Conservation (phyloP, 2,329 filamentous ascomycete species). For the Hypoxylon sp. region DNA sequence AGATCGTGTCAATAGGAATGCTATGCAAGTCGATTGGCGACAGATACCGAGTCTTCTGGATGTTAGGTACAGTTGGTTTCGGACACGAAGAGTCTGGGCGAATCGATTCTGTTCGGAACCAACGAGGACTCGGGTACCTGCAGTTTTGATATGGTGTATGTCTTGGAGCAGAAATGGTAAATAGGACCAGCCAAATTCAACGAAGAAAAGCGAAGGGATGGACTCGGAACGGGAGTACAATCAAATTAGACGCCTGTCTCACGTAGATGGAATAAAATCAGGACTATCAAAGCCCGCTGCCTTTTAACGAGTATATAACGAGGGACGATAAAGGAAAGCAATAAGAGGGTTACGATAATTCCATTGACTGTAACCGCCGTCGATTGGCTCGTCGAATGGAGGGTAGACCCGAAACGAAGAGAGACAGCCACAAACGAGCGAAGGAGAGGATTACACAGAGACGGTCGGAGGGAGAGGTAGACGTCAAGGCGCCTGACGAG, state of each 20-base stretch:
- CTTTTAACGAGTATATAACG: constrained; percentile 32
- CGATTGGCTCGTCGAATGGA: constrained; percentile 33
- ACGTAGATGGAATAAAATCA: constrained; percentile 30
- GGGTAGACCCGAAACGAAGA: constrained; percentile 34
- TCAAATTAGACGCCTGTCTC: constrained; percentile 34
- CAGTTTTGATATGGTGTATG: constrained; percentile 39
- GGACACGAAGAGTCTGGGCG: constrained; percentile 37
- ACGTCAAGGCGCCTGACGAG: constrained; percentile 38
- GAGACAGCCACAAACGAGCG: constrained; percentile 40
- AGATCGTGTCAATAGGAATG: constrained; percentile 8
- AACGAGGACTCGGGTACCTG: constrained; percentile 38
- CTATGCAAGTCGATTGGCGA: constrained; percentile 27
- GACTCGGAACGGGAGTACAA: constrained; percentile 15
- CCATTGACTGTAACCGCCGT: constrained; percentile 33
- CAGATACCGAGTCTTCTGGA: constrained; percentile 27
- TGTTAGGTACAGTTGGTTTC: constrained; percentile 43
- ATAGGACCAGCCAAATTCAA: constrained; percentile 42
- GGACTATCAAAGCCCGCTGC: constrained; percentile 46
- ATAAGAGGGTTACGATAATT: constrained; percentile 28
- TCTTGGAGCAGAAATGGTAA: constrained; percentile 40
- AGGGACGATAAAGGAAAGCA: constrained; percentile 35
- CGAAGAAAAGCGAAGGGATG: constrained; percentile 34
- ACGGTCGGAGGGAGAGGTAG: constrained; percentile 15
- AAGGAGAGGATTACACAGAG: constrained; percentile 18
- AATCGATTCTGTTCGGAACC: constrained; percentile 45